phyloP scores from a whole-genome alignment of 148 eudicot species.

The Amaranthus palmeri region DNA sequence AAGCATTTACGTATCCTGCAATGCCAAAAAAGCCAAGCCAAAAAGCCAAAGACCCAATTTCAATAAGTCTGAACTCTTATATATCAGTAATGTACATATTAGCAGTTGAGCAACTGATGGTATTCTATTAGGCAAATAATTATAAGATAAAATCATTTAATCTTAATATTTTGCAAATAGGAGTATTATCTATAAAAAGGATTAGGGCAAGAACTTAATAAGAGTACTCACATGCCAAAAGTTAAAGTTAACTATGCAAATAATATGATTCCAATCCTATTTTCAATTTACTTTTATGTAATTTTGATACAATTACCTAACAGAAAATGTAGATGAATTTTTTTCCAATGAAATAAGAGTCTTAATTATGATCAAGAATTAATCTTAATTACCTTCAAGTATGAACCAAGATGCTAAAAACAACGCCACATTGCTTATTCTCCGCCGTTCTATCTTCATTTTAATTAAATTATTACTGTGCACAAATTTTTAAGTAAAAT shows the following conservation, averaged over 20 bases:
- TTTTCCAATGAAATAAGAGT: not conserved
- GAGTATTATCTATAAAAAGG: too few species aligned
- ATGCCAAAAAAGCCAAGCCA: constrained; percentile 10
- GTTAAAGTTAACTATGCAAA: not conserved
- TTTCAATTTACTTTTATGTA: too few species aligned
- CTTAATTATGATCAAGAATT: not conserved
- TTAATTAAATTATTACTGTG: not conserved
- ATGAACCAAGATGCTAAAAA: constrained; percentile 14
- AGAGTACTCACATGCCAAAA: not conserved
- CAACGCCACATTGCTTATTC: not conserved
- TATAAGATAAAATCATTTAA: too few species aligned
- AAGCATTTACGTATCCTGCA: constrained; percentile 29
- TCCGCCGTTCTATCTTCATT: constrained; percentile 6
- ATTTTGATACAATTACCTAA: too few species aligned
- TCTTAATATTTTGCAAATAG: too few species aligned
- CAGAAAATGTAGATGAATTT: too few species aligned
- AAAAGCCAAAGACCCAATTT: not conserved
- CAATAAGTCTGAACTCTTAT: too few species aligned
- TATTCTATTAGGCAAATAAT: too few species aligned
- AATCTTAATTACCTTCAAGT: constrained; percentile 25
- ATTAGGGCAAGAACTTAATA: too few species aligned
- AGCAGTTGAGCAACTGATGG: too few species aligned
- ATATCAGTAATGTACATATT: too few species aligned
- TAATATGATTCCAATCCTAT: too few species aligned
- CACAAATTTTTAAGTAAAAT: not conserved